Conservation (phyloP, 352 stramenopile genomes). For the Peronospora belbahrii region DNA sequence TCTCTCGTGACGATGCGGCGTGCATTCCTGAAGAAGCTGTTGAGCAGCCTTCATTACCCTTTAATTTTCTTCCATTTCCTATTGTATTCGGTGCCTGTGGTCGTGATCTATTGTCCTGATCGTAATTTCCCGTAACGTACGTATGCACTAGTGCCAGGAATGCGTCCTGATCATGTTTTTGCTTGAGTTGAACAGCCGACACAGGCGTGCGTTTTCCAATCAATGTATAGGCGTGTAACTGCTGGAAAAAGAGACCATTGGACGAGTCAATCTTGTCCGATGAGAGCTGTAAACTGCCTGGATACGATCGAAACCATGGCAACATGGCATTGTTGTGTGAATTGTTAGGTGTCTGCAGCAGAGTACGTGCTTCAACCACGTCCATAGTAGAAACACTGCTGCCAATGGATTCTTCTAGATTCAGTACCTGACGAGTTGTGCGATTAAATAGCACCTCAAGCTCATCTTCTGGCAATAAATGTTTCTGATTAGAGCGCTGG, state of each 20-base stretch:
- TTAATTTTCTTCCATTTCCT: constrained; percentile 11
- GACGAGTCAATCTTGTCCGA: constrained; percentile 53
- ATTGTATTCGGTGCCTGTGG: constrained; percentile 4
- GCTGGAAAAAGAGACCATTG: constrained; percentile 79
- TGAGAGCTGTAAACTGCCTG: constrained; percentile 36
- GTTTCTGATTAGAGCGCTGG: constrained; percentile 47
- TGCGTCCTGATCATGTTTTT: constrained; percentile 52
- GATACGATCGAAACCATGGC: constrained; percentile 65
- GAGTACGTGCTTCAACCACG: constrained; percentile 62
- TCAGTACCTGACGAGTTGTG: constrained; percentile 53
- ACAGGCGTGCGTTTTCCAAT: constrained; percentile 54
- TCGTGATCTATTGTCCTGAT: constrained; percentile 22
- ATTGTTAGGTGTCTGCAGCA: constrained; percentile 58
- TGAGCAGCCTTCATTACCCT: not conserved
- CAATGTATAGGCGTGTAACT: constrained; percentile 73
- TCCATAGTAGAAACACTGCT: constrained; percentile 61
- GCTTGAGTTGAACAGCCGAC: constrained; percentile 34
- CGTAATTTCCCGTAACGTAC: constrained; percentile 64
- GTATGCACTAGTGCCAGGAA: constrained; percentile 59
- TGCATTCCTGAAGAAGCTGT: constrained; percentile 12
- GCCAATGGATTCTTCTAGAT: constrained; percentile 62
- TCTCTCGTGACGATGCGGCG: constrained; percentile 12
- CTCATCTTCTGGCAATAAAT: constrained; percentile 36
- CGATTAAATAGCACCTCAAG: constrained; percentile 81
- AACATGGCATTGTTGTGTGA: constrained; percentile 67